Conservation (phyloP, 2,329 filamentous ascomycete species). For the Colletotrichum theobromicola region DNA sequence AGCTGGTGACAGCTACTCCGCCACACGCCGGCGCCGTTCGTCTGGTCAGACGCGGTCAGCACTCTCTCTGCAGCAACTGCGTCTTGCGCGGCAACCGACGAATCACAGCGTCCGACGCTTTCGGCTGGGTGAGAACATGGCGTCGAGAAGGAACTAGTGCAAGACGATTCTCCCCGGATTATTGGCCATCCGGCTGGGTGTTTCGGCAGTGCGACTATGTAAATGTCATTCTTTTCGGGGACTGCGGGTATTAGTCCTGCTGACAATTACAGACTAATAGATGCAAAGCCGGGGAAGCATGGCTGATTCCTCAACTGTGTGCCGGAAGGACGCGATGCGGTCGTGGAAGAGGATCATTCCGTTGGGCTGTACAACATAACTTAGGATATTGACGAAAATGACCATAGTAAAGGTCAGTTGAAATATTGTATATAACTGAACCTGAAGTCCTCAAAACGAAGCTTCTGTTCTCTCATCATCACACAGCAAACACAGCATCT, state of each 20-base stretch:
- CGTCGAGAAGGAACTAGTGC: background rate
- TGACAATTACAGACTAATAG: background rate
- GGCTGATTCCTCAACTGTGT: background rate
- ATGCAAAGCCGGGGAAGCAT: background rate
- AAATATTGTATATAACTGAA: background rate
- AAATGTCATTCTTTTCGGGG: background rate
- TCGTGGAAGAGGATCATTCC: conserved; percentile 5
- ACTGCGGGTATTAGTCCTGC: background rate
- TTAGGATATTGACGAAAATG: background rate
- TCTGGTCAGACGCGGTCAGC: background rate
- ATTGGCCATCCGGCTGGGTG: background rate
- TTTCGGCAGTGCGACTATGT: background rate
- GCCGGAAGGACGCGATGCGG: background rate
- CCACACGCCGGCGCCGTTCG: background rate
- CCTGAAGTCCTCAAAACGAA: background rate
- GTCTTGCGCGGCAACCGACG: background rate
- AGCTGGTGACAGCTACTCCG: background rate
- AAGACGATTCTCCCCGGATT: background rate
- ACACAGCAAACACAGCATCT: background rate
- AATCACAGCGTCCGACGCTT: background rate
- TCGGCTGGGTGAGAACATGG: background rate
- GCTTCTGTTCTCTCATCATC: background rate
- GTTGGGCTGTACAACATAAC: conserved; percentile 8
- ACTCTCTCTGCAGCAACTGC: background rate
- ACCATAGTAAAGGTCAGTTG: background rate